Conservation (phyloP, 2,329 filamentous ascomycete genomes). For the Aspergillus sp. region DNA sequence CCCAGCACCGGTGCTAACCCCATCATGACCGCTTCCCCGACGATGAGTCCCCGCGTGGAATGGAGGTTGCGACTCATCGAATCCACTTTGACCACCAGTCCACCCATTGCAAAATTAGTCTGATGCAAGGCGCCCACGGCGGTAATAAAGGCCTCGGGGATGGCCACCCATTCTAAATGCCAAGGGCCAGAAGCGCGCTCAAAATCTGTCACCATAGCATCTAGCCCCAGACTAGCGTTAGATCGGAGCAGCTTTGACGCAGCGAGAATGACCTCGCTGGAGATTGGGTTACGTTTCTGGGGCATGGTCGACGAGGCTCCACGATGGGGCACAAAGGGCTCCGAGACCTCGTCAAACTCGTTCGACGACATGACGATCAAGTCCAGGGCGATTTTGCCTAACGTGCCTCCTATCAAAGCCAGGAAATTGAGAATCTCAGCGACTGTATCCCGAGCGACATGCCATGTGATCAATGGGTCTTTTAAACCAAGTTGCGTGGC, state of each 20-base stretch:
- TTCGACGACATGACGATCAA: constrained; percentile 60
- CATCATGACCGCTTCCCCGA: constrained; percentile 62
- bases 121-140: constrained; percentile 56
- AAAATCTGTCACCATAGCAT: constrained; percentile 59
- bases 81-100: constrained; percentile 52
- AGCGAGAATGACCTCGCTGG: constrained; percentile 57
- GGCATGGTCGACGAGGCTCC: constrained; percentile 59
- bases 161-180: constrained; percentile 60
- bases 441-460: constrained; percentile 55
- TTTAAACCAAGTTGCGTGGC: constrained; percentile 49
- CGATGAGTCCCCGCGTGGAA: constrained; percentile 54
- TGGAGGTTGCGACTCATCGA: constrained; percentile 53
- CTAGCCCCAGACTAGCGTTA: constrained; percentile 53
- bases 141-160: constrained; percentile 56
- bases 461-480: constrained; percentile 58
- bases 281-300: constrained; percentile 60
- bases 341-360: constrained; percentile 55
- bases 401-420: constrained; percentile 52
- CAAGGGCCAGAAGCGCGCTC: constrained; percentile 59
- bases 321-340: constrained; percentile 56
- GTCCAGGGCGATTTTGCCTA: constrained; percentile 58
- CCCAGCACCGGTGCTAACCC: constrained; percentile 54
- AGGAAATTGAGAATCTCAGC: constrained; percentile 57
- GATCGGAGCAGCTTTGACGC: constrained; percentile 55
- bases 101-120: constrained; percentile 54